Conservation (phyloP, 2,329 filamentous ascomycete genomes). For the Alternaria triticina region DNA sequence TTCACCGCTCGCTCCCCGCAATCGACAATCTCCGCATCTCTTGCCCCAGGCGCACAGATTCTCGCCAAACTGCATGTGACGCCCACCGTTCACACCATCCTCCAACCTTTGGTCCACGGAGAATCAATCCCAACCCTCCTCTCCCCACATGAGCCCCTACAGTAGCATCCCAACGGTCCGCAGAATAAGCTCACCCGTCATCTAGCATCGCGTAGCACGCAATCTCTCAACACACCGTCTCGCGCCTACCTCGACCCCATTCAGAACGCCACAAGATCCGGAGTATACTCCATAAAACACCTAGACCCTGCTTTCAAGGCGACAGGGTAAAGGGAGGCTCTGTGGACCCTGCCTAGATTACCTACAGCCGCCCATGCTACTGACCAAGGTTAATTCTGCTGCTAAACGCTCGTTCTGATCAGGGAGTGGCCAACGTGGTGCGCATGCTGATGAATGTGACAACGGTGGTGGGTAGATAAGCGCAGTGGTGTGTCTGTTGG, state of each 20-base stretch:
- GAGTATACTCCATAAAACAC: conserved; percentile 8
- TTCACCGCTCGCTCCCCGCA: background rate
- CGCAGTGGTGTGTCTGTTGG: conserved; percentile 14
- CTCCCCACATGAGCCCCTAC: conserved; percentile 1
- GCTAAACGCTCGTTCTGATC: background rate
- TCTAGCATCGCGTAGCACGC: conserved; percentile 6
- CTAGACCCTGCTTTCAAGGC: background rate
- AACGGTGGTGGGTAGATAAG: conserved; percentile 7
- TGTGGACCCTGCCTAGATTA: conserved; percentile 7
- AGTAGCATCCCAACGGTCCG: conserved; percentile 16
- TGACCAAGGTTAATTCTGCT: background rate
- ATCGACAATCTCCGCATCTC: background rate
- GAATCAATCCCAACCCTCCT: conserved; percentile 3
- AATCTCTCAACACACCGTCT: conserved; percentile 14
- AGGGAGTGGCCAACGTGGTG: conserved; percentile 2
- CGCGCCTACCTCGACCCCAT: background rate
- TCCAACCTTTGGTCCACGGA: background rate
- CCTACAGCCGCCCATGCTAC: conserved; percentile 1
- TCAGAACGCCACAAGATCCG: background rate
- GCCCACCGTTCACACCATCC: background rate
- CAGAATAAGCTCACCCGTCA: conserved; percentile 17
- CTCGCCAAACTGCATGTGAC: background rate
- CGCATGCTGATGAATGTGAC: background rate
- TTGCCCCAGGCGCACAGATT: background rate
- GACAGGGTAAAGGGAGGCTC: background rate